phyloP scores from a whole-genome alignment of 495 filamentous ascomycete species.

The Haplographium delicatum region DNA sequence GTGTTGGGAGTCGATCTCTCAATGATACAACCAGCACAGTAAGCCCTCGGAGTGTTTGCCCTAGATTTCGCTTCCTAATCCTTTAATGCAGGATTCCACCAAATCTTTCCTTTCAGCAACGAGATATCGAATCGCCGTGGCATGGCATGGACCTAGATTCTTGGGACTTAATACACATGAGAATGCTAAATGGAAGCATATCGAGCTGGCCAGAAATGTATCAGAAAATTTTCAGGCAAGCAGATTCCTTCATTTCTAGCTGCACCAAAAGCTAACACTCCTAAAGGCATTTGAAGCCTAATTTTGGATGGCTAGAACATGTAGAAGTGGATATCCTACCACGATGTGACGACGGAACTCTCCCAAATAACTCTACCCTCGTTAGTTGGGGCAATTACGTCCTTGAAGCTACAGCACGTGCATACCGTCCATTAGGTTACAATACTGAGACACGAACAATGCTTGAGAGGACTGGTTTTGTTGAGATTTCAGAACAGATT shows the following conservation, averaged over 20 bases:
- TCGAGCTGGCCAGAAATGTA: conserved; percentile 74
- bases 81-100: conserved; percentile 53
- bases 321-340: conserved; percentile 86
- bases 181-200: conserved; percentile 77
- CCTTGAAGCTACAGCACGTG: conserved; percentile 60
- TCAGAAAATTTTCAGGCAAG: conserved; percentile 59
- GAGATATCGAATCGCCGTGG: conserved; percentile 84
- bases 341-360: conserved; percentile 66
- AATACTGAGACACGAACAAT: conserved; percentile 54
- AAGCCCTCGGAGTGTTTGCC: conserved; percentile 26
- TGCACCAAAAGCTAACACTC: conserved; percentile 3
- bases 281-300: conserved; percentile 69
- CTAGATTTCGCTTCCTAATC: too few relatives aligned
- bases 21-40: conserved; percentile 73
- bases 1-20: conserved; percentile 75
- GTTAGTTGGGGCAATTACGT: conserved; percentile 66
- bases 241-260: background rate
- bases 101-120: conserved; percentile 63
- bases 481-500: conserved; percentile 70
- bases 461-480: conserved; percentile 71
- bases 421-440: conserved; percentile 61
- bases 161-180: conserved; percentile 84
- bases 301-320: conserved; percentile 75
- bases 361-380: conserved; percentile 44
- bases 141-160: conserved; percentile 59